phyloP scores from a whole-genome alignment of 192 early-diverging fungal genomes.

The Haplosporangium gracile region DNA sequence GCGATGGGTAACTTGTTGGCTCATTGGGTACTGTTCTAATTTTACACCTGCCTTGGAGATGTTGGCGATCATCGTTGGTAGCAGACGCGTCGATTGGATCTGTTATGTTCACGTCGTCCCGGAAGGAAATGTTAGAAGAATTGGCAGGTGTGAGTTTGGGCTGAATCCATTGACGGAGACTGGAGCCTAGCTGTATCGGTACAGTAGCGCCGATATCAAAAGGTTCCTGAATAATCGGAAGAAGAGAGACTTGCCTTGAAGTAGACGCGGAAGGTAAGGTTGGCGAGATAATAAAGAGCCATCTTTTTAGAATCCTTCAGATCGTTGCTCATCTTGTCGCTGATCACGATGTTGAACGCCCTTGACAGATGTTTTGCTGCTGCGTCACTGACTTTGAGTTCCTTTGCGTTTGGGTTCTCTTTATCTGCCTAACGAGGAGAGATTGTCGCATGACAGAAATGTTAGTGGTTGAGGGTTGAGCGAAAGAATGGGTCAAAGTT shows the following conservation, averaged over 20 bases:
- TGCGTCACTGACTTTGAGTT: conserved; percentile 46
- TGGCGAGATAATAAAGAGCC: conserved; percentile 58
- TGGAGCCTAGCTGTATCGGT: neutral
- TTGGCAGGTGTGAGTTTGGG: neutral
- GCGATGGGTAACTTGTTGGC: conserved; percentile 62
- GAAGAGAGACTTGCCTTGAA: conserved; percentile 55
- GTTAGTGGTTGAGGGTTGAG: neutral
- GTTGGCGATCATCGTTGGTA: conserved; percentile 60
- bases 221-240: neutral
- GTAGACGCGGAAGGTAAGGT: conserved; percentile 61
- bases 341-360: conserved; percentile 59
- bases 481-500: neutral
- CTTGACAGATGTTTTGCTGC: conserved; percentile 54
- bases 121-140: neutral
- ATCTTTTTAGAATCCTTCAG: conserved; percentile 56
- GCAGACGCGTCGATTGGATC: conserved; percentile 59
- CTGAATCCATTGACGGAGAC: neutral
- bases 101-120: neutral
- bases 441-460: neutral
- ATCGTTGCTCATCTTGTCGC: conserved; percentile 47
- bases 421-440: conserved; percentile 15
- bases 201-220: neutral
- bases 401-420: conserved; percentile 21
- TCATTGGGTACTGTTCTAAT: conserved; percentile 56
- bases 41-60: conserved; percentile 49